Percentiles rank a stretch among this genome's conserved stretches.
These are phyloP conservation scores for Elsinoe ampelina DNA, from an alignment of 2,329 filamentous ascomycete species.

Conservation along the genomic window DNA sequence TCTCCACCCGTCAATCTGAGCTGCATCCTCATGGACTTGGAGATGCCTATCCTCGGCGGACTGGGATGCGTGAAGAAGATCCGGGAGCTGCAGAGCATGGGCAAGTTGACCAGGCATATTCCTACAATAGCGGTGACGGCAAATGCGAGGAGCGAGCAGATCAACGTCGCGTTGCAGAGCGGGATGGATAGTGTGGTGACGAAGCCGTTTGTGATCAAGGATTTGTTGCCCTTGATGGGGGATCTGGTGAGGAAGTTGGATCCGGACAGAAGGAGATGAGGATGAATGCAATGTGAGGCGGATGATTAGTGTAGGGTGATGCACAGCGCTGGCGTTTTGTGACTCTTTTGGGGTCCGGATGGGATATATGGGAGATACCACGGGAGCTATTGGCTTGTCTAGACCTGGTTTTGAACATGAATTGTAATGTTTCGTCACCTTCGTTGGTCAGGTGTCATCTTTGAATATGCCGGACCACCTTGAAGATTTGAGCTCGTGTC, in stretches of 20 bases:
- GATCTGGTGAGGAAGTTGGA: slow-evolving; percentile 18
- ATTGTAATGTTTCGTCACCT: too few species aligned
- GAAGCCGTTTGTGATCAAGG: slow-evolving; percentile 28
- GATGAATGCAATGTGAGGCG: too few species aligned
- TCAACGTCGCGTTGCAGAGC: slow-evolving; percentile 16
- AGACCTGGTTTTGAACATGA: too few species aligned
- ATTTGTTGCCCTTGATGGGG: slow-evolving; percentile 28
- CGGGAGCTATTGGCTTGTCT: too few species aligned
- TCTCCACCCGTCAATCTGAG: neutral
- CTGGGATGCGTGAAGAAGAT: slow-evolving; percentile 59
- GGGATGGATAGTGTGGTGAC: slow-evolving; percentile 24
- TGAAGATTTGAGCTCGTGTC: too few species aligned
- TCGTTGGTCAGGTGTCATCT: too few species aligned
- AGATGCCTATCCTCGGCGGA: slow-evolving; percentile 74
- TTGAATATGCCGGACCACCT: too few species aligned
- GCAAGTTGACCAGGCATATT: slow-evolving; percentile 51
- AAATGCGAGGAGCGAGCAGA: slow-evolving; percentile 52
- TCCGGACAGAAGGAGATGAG: neutral
- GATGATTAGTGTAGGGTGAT: too few species aligned
- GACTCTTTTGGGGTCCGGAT: too few species aligned
- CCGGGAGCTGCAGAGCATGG: slow-evolving; percentile 47
- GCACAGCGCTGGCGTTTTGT: too few species aligned
- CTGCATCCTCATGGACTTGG: slow-evolving; percentile 24
- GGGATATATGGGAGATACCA: too few species aligned
- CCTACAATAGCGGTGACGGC: slow-evolving; percentile 66